phyloP scores from a whole-genome alignment of 1,284 basidiomycete genomes.

The Neonothopanus nambi region DNA sequence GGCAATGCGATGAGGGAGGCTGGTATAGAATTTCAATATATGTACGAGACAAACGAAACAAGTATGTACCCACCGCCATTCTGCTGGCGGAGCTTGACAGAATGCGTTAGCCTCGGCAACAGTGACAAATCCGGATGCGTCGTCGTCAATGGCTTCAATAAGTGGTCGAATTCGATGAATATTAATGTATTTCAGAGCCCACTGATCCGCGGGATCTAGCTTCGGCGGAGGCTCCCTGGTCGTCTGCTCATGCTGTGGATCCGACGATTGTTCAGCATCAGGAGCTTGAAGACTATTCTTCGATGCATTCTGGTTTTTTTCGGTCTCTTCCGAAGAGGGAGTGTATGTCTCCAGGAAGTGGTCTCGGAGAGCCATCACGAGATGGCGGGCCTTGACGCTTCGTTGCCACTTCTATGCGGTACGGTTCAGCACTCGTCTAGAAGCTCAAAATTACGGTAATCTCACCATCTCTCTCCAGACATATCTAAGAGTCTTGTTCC shows the following conservation, averaged over 20 bases:
- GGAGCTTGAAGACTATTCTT: too few relatives aligned
- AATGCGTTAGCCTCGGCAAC: constrained; percentile 32
- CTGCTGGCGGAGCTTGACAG: constrained; percentile 23
- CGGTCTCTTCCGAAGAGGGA: neutral
- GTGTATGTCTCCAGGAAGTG: constrained; percentile 23
- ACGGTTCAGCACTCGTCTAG: neutral
- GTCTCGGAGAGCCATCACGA: constrained; percentile 29
- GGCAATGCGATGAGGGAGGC: constrained; percentile 9
- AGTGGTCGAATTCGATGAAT: constrained; percentile 17
- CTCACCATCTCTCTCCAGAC: constrained; percentile 22
- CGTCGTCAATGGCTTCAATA: constrained; percentile 31
- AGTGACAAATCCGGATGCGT: constrained; percentile 31
- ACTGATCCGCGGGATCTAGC: constrained; percentile 3
- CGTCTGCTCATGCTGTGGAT: too few relatives aligned
- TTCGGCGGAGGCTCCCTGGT: too few relatives aligned
- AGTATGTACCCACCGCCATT: constrained; percentile 28
- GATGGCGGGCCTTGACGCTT: constrained; percentile 28
- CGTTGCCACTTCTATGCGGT: constrained; percentile 24
- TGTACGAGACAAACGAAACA: neutral
- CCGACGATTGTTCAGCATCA: too few relatives aligned
- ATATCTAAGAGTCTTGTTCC: constrained; percentile 4
- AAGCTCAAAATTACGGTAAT: neutral
- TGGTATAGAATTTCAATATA: neutral
- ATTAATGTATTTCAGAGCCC: constrained; percentile 18
- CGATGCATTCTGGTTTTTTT: neutral